A percentile compares a stretch with the other conserved stretches of the same genome.
Evolutionary conservation across 345 rosid genomes (phyloP).

Genomic region (Camelina hispida): DNA sequence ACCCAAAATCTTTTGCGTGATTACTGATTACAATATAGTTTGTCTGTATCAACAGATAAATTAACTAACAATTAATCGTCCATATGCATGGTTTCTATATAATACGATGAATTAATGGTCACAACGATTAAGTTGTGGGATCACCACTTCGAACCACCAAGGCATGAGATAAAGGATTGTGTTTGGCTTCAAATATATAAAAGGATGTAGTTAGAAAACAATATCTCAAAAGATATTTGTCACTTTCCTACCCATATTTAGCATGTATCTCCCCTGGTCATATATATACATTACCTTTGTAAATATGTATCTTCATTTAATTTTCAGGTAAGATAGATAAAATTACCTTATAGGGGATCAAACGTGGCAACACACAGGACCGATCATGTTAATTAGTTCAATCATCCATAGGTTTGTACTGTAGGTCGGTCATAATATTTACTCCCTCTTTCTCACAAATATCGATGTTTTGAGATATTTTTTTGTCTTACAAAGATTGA

Average conservation of each 20-base stretch:
- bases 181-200: not conserved
- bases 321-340: conserved; percentile 7
- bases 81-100: not conserved
- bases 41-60: not conserved
- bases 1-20: too few species aligned
- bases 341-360: too few species aligned
- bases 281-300: too few species aligned
- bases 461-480: too few species aligned
- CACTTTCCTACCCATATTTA: not conserved
- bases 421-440: not conserved
- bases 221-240: not conserved
- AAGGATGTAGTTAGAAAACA: too few species aligned
- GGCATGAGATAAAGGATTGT: not conserved
- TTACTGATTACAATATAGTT: too few species aligned
- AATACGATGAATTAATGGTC: not conserved
- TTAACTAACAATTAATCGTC: not conserved
- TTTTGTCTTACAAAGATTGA: too few species aligned
- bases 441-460: too few species aligned
- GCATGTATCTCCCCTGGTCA: too few species aligned
- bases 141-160: not conserved
- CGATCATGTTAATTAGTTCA: conserved; percentile 7
- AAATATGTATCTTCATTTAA: conserved; percentile 10
- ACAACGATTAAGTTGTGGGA: not conserved
- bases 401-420: too few species aligned
- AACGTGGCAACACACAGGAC: conserved; percentile 7